Evolutionary conservation across 2,329 filamentous ascomycete species (phyloP).

Genomic region (Sphaerulina vaccinii): DNA sequence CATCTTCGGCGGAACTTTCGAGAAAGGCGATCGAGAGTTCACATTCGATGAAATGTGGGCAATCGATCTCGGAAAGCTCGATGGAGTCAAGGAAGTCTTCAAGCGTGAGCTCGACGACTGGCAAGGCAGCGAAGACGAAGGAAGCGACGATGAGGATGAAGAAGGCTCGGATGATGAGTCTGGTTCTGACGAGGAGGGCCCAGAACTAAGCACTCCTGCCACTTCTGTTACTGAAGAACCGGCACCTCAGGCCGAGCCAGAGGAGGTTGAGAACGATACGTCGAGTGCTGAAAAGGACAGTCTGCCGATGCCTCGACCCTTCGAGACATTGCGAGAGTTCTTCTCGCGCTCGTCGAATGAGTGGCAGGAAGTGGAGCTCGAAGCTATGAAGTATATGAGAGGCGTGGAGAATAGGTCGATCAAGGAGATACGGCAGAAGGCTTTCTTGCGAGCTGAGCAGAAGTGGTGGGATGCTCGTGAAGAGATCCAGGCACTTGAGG

Average conservation of each 20-base stretch:
- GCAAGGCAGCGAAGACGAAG: slow-evolving; percentile 56
- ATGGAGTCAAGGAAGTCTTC: slow-evolving; percentile 91
- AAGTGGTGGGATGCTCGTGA: slow-evolving; percentile 99
- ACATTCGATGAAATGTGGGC: slow-evolving; percentile 95
- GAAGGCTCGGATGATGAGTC: slow-evolving; percentile 54
- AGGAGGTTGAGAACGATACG: slow-evolving; percentile 32
- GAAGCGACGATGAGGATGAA: slow-evolving; percentile 55
- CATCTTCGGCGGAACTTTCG: slow-evolving; percentile 92
- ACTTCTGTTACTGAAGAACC: slow-evolving; percentile 27
- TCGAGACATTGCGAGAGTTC: slow-evolving; percentile 89
- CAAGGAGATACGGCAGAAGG: slow-evolving; percentile 90
- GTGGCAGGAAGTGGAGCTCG: slow-evolving; percentile 87
- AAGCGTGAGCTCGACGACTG: slow-evolving; percentile 82
- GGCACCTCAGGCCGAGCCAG: slow-evolving; percentile 23
- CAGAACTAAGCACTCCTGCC: slow-evolving; percentile 45
- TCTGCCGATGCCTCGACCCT: slow-evolving; percentile 74
- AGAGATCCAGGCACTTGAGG: slow-evolving; percentile 85
- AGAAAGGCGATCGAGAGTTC: slow-evolving; percentile 91
- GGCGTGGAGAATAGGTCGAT: slow-evolving; percentile 67
- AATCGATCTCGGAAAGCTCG: slow-evolving; percentile 89
- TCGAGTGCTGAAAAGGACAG: slow-evolving; percentile 63
- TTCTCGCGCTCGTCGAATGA: slow-evolving; percentile 82
- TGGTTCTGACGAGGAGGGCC: slow-evolving; percentile 17
- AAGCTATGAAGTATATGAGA: slow-evolving; percentile 67
- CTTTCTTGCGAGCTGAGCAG: slow-evolving; percentile 87